phyloP scores from a whole-genome alignment of 257 asterid species.

The Solanum commersonii region DNA sequence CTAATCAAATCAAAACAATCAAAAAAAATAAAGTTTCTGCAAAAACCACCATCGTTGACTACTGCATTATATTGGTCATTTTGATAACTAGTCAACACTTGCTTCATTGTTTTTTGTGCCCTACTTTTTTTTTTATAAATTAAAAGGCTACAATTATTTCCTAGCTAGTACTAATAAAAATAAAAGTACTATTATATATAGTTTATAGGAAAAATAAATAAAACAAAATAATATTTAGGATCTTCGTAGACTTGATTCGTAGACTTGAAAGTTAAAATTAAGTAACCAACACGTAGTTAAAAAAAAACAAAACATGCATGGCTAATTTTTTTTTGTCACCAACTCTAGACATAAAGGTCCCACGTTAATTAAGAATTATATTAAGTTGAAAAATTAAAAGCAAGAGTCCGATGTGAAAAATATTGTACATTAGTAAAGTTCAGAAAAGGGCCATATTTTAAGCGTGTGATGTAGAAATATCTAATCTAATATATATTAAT shows the following conservation, averaged over 20 bases:
- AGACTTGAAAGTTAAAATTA: neutral
- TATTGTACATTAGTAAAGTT: too few relatives aligned
- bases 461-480: too few relatives aligned
- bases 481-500: too few relatives aligned
- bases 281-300: neutral
- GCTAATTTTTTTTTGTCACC: too few relatives aligned
- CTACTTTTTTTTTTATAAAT: neutral
- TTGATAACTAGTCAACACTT: neutral
- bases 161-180: neutral
- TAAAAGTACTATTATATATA: neutral
- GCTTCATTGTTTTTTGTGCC: neutral
- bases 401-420: rapidly evolving
- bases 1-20: neutral
- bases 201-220: neutral
- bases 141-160: neutral
- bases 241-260: neutral
- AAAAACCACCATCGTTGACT: neutral
- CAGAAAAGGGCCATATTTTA: too few relatives aligned
- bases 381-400: neutral
- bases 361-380: neutral
- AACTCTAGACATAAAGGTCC: neutral
- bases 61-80: neutral
- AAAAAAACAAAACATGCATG: neutral
- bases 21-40: neutral
- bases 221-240: neutral